These are phyloP conservation scores for Moesziomyces parantarcticus DNA, from an alignment of 1,284 basidiomycete genomes.

Conservation along the genomic window DNA sequence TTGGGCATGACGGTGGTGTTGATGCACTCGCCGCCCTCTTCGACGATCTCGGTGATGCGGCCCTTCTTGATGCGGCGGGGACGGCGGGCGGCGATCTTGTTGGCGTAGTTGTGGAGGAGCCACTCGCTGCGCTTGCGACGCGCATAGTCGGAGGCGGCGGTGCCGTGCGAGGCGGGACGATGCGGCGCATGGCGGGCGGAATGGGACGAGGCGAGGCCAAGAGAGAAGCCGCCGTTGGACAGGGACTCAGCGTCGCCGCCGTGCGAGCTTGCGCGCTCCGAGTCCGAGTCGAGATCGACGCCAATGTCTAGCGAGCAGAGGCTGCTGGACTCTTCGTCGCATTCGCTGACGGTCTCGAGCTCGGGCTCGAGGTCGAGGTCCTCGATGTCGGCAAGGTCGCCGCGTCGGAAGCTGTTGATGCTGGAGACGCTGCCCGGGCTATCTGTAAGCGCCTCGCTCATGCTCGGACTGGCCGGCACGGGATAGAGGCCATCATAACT, in stretches of 20 bases:
- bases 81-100: conserved; percentile 44
- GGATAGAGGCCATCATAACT: conserved; percentile 20
- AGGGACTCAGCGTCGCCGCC: conserved; percentile 39
- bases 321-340: conserved; percentile 58
- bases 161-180: conserved; percentile 25
- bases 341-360: conserved; percentile 61
- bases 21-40: conserved; percentile 55
- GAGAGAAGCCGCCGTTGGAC: conserved; percentile 8
- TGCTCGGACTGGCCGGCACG: conserved; percentile 47
- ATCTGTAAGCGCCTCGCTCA: conserved; percentile 50
- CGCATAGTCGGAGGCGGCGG: conserved; percentile 46
- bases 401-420: conserved; percentile 56
- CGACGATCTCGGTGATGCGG: conserved; percentile 60
- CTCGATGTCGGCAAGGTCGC: conserved; percentile 64
- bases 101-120: conserved; percentile 52
- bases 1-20: conserved; percentile 51
- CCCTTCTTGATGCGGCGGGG: conserved; percentile 54
- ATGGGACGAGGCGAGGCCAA: conserved; percentile 17
- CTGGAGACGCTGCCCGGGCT: conserved; percentile 61
- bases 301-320: conserved; percentile 55
- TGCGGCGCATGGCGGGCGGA: conserved; percentile 16
- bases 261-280: conserved; percentile 41
- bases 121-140: conserved; percentile 53
- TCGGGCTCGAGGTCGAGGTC: conserved; percentile 63
- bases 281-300: conserved; percentile 49